Percentiles rank a stretch among this genome's conserved stretches.
Conservation (phyloP, 2,329 filamentous ascomycete genomes). For the Pestalotiopsis sp. region DNA sequence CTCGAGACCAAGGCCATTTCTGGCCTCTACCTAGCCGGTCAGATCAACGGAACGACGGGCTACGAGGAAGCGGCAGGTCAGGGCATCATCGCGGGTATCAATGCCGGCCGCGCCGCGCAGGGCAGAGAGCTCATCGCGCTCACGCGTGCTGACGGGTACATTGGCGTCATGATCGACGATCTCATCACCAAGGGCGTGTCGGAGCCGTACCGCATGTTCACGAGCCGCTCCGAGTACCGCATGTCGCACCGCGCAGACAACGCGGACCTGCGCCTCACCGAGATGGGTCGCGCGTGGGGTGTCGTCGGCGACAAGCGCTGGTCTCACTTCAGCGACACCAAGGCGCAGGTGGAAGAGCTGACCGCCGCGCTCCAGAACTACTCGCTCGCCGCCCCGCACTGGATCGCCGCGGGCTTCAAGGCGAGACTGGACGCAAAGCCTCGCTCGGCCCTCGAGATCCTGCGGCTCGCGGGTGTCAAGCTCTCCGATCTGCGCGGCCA, state of each 20-base stretch:
- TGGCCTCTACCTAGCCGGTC: conserved; percentile 88
- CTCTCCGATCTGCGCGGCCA: conserved; percentile 57
- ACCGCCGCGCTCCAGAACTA: conserved; percentile 59
- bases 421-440: conserved; percentile 65
- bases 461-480: conserved; percentile 64
- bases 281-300: conserved; percentile 73
- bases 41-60: conserved; percentile 97
- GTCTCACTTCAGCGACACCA: conserved; percentile 65
- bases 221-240: conserved; percentile 89
- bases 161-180: conserved; percentile 98
- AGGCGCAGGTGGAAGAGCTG: conserved; percentile 67
- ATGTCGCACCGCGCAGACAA: conserved; percentile 93
- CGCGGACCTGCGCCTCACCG: conserved; percentile 83
- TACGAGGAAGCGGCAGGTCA: conserved; percentile 98
- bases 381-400: conserved; percentile 60
- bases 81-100: conserved; percentile 88
- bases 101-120: conserved; percentile 80
- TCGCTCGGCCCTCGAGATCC: conserved; percentile 76
- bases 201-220: conserved; percentile 99
- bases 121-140: conserved; percentile 66
- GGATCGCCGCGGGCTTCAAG: conserved; percentile 69
- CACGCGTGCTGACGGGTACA: conserved; percentile 86
- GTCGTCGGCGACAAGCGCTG: conserved; percentile 80
- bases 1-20: conserved; percentile 90
- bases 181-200: conserved; percentile 95